Base-by-base conservation (phyloP, 1,284 basidiomycete species). In the Lignosus rhinocerotis region DNA sequence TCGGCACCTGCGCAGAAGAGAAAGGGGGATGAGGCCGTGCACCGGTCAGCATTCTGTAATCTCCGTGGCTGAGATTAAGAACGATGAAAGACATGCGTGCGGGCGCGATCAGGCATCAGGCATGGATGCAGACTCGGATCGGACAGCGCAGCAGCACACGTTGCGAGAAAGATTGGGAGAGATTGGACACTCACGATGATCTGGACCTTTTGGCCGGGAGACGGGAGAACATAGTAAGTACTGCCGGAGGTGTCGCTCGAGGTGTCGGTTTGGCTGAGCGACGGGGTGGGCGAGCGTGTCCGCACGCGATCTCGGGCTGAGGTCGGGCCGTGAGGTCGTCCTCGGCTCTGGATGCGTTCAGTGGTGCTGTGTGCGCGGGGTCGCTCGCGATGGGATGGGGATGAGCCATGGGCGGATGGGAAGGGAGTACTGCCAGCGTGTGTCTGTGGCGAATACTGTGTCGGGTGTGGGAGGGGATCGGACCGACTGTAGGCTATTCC, bases 141-240 rank as follows among this genome's bases (percentile, higher is more conserved):
- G 41, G 41, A 33, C 38, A 16, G 53, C 55, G 53, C 55, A 56
- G 53, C 12, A 30, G 33, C 46, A 49, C 52, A 51, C 57, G 50
- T 42, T 44, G 53, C 19, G 56, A 59, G 50, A 53, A 50, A 32
- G 47, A 39, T 50, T 46, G 33, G 47, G 53, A 41, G 25, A 31
- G 21, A 58, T 51, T 56, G 60, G 42, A 25, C 16, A 83, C 87
- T 78, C 72, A 89, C 88, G 66, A 90, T 78, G 62, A 88, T 79
- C 67, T 85, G 85, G 56, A 88, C 80, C 65, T 88, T 90, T 69
- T 88, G 86, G 19, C 84, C 85, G 10, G 81, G 80, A 12, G 79
- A 78, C 6, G 86, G 85, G 32, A 88, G 76, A 62, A 89, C 82
- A 69, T 88, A 89, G 74, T 89, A 90, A 6, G 87, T 89, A 68